phyloP scores from a whole-genome alignment of 2,329 filamentous ascomycete species.

The Lachnellula arida region DNA sequence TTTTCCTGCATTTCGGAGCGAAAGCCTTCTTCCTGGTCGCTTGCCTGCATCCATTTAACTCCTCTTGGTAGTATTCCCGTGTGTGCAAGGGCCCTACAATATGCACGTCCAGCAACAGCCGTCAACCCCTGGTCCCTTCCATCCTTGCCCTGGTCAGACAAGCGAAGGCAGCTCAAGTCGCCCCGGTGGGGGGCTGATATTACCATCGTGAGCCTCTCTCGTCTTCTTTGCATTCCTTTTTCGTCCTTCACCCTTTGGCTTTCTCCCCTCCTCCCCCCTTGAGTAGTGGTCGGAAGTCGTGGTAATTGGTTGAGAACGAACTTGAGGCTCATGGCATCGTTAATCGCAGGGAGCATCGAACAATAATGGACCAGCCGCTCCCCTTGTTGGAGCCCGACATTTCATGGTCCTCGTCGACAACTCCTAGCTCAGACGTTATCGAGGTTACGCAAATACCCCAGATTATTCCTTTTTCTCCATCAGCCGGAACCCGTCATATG shows the following conservation, averaged over 20 bases:
- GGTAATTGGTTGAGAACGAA: conserved; percentile 1
- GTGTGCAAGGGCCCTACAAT: conserved; percentile 1
- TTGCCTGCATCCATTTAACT: conserved; percentile 2
- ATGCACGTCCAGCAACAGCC: conserved; percentile 18
- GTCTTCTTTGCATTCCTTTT: conserved; percentile 7
- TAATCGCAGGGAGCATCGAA: conserved; percentile 2
- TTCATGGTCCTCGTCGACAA: conserved; percentile 19
- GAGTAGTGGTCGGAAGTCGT: conserved; percentile 5
- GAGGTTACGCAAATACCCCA: conserved; percentile 19
- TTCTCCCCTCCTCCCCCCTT: conserved; percentile 1
- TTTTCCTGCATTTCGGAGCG: conserved; percentile 17
- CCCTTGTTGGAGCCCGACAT: conserved; percentile 15
- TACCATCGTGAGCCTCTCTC: conserved; percentile 22
- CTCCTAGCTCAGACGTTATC: conserved; percentile 22
- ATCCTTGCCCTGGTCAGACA: conserved; percentile 6
- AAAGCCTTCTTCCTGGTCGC: conserved; percentile 6
- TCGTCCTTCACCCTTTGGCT: not conserved
- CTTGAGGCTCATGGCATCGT: conserved; percentile 6
- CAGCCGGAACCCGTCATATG: conserved; percentile 6
- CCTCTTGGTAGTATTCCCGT: conserved; percentile 11
- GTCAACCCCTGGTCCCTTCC: conserved; percentile 11
- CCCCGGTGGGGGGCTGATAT: conserved; percentile 10
- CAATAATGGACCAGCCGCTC: conserved; percentile 17
- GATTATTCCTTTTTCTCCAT: conserved; percentile 5
- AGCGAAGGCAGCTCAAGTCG: conserved; percentile 17